phyloP scores from a whole-genome alignment of 768 basidiomycete species.

The Aureoboletus auriporus region DNA sequence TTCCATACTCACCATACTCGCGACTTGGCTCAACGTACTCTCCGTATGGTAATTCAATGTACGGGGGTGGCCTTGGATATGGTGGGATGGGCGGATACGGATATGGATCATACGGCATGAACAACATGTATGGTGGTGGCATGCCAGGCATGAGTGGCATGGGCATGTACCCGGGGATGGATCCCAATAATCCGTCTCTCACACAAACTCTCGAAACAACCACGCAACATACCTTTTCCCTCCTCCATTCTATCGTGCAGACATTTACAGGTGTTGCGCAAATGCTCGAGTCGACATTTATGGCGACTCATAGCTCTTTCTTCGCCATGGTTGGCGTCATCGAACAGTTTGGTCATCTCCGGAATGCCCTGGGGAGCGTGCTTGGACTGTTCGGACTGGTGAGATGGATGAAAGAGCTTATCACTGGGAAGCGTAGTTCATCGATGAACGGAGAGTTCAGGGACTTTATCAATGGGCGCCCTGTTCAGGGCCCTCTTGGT shows the following conservation, averaged over 20 bases:
- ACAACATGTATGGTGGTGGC: constrained; percentile 42
- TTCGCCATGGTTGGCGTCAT: constrained; percentile 96
- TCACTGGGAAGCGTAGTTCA: constrained; percentile 44
- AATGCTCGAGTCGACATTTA: constrained; percentile 96
- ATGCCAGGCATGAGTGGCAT: constrained; percentile 38
- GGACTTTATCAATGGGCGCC: constrained; percentile 67
- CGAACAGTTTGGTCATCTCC: constrained; percentile 89
- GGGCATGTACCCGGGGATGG: constrained; percentile 38
- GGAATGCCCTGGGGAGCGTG: constrained; percentile 91
- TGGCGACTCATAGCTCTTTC: constrained; percentile 94
- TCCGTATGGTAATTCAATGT: constrained; percentile 28
- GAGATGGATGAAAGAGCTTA: constrained; percentile 72
- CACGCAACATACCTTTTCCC: constrained; percentile 88
- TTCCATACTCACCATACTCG: constrained; percentile 44
- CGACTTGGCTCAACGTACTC: constrained; percentile 34
- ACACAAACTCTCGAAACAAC: constrained; percentile 86
- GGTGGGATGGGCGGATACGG: constrained; percentile 44
- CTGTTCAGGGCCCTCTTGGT: constrained; percentile 45
- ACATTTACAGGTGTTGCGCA: constrained; percentile 94
- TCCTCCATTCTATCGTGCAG: constrained; percentile 92
- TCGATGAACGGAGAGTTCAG: constrained; percentile 64
- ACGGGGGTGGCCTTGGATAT: constrained; percentile 34
- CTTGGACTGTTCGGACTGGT: constrained; percentile 88
- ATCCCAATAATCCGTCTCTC: constrained; percentile 58
- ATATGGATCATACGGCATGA: constrained; percentile 46